A percentile compares a stretch with the other conserved stretches of the same genome.
Conservation (phyloP, 768 basidiomycete species). For the Cystobasidium ongulense region DNA sequence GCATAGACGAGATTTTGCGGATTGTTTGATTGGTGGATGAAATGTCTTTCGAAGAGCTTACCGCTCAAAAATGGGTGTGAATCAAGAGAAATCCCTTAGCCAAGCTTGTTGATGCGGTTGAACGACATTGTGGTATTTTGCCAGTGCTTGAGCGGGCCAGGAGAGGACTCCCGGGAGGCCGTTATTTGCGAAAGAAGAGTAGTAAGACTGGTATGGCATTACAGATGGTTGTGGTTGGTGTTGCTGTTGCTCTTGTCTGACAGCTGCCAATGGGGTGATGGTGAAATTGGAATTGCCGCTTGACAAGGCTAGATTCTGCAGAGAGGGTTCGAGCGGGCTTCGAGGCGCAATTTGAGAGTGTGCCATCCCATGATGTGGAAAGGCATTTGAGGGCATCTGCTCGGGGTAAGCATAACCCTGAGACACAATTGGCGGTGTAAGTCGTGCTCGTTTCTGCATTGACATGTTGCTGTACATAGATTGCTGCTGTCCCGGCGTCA, state of each 20-base stretch:
- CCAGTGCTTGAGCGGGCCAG: neutral
- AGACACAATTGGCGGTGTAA: neutral
- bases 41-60: too few species aligned
- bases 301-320: neutral
- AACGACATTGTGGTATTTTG: neutral
- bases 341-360: neutral
- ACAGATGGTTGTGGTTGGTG: neutral
- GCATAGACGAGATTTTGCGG: too few species aligned
- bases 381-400: neutral
- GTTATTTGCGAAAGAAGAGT: slow-evolving; percentile 27
- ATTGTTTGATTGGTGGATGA: too few species aligned
- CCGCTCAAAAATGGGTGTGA: too few species aligned
- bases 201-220: neutral
- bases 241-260: neutral
- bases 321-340: neutral
- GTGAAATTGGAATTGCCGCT: neutral
- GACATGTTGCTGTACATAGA: neutral
- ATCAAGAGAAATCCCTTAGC: too few species aligned
- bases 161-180: slow-evolving; percentile 16
- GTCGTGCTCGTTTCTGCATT: neutral
- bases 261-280: neutral
- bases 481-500: neutral
- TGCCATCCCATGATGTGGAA: neutral
- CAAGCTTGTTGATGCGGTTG: slow-evolving; percentile 1
- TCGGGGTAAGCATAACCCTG: neutral